phyloP scores from a whole-genome alignment of 768 basidiomycete species.

The Russula griseocarnosa region DNA sequence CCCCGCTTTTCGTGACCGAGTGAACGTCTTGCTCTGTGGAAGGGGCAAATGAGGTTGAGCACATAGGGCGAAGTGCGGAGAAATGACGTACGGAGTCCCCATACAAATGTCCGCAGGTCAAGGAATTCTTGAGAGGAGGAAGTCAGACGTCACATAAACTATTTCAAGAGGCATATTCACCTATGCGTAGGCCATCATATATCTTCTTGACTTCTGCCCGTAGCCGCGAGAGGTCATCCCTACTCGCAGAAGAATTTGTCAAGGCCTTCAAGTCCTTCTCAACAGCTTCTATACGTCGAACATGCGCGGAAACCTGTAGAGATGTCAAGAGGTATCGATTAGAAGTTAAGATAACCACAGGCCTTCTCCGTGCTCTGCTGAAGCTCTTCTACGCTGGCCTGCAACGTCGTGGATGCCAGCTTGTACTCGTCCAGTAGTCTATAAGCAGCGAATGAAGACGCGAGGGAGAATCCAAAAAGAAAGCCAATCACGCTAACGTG shows the following conservation, averaged over 20 bases:
- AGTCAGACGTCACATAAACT: conserved; percentile 12
- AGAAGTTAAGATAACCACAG: conserved; percentile 10
- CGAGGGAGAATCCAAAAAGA: conserved; percentile 85
- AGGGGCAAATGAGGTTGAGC: not conserved
- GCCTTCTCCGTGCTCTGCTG: conserved; percentile 82
- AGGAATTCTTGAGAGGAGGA: conserved; percentile 56
- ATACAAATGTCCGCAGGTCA: conserved; percentile 75
- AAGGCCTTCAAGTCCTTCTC: conserved; percentile 86
- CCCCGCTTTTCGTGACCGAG: conserved; percentile 62
- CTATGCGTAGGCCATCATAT: conserved; percentile 78
- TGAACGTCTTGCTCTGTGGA: conserved; percentile 75
- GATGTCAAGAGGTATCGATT: not conserved
- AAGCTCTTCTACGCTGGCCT: conserved; percentile 83
- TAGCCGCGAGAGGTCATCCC: conserved; percentile 74
- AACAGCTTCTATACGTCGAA: conserved; percentile 76
- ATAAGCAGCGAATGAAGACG: conserved; percentile 82
- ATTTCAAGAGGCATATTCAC: conserved; percentile 39
- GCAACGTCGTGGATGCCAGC: conserved; percentile 77
- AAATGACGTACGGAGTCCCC: conserved; percentile 74
- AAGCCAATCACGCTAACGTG: conserved; percentile 72
- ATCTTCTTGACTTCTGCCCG: conserved; percentile 83
- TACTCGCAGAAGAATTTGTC: conserved; percentile 57
- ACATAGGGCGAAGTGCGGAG: not conserved
- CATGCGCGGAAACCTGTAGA: conserved; percentile 72
- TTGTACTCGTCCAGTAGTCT: conserved; percentile 89